Evolutionary conservation across 805 yeast genomes (phyloP), one percentile per base, ranked within the genome.

Genomic region (Candida glaebosa): DNA sequence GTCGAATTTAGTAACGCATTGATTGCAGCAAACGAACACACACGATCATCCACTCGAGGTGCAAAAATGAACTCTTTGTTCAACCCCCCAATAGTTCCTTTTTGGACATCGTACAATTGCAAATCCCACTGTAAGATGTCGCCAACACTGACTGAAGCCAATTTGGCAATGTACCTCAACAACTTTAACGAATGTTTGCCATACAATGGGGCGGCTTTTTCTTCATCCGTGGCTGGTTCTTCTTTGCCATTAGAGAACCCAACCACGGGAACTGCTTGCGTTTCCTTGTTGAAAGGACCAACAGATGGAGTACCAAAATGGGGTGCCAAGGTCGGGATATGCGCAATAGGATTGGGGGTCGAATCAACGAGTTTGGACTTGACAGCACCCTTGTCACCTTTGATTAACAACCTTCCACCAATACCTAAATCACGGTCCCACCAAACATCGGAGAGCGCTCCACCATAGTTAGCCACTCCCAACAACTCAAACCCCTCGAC

Each of bases 391-490:
- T 40, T 39, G 14, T 49, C 54, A 20, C 52, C 49, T 50, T 70
- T 75, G 40, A 79, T 76, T 39, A 85, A 66, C 18, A 87, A 75
- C 44, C 87, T 72, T 35, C 96, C 96, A 38, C 89, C 95, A 46
- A 87, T 60, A 35, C 95, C 93, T 45, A 87, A 73, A 59, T 87
- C 96, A 58, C 96, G 76, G 60, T 87, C 96, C 74, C 86, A 79
- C 89, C 95, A 84, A 32, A 78, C 61, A 17, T 71, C 71, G 22
- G 71, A 67, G 49, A 84, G 60, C 2, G 86, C 82, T 25, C 93
- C 93, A 16, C 87, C 79, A 58, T 87, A 87, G 1, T 91, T 88
- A 0, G 95, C 91, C 31, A 85, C 87, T 4, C 95, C 96, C 22
- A 87, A 67, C 37, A 83, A 63, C 49, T 84, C 87, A 60, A 76